Base-by-base conservation (phyloP, 306 rosid genomes). In the Fragaria iinumae region DNA sequence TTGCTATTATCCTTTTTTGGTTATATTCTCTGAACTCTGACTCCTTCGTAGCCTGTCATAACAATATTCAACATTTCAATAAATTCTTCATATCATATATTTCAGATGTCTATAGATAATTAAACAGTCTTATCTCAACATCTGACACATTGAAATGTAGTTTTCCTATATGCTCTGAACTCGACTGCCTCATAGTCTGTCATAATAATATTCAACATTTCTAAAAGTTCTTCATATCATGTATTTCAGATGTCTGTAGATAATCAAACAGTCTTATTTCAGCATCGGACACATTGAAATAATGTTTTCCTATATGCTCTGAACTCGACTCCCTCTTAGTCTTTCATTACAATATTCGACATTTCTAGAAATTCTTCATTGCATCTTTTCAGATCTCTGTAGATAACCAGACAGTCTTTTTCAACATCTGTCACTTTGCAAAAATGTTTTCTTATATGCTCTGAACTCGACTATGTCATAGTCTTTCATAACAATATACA, bases 401-500 rank as follows among this genome's bases (percentile, higher is more conserved):
- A 12, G n/a, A 5, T 3, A 36, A 18, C 14, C 8, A 34, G 52
- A 38, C 9, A 23, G 2, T 50, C 12, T 45, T 69, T 41, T 41
- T 41, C 44, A 41, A 7, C 44, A 41, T 41, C 44, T 41, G 44
- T 6, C 44, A 41, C 44, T 7, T 41, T 41, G 44, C 8, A 41
- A 41, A 6, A 41, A 41, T 41, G 10, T 41, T 41, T 41, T 41
- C 44, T 41, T 27, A 38, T 52, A 11, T 67, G 5, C 6, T 68
- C 17, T 17, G 38, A 16, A 38, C 43, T 6, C 18, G 38, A 18
- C 5, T 50, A 4, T 47, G 59, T 63, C 52, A 38, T 7, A 16
- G 13, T 43, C 38, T 79, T 50, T 47, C 20, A 72, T 29, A 63
- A 62, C 52, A 43, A 23, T 57, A 76, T 67, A 49, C n/a, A 76